Base-by-base conservation (phyloP, 306 rosid genomes). In the Glycine soja region DNA sequence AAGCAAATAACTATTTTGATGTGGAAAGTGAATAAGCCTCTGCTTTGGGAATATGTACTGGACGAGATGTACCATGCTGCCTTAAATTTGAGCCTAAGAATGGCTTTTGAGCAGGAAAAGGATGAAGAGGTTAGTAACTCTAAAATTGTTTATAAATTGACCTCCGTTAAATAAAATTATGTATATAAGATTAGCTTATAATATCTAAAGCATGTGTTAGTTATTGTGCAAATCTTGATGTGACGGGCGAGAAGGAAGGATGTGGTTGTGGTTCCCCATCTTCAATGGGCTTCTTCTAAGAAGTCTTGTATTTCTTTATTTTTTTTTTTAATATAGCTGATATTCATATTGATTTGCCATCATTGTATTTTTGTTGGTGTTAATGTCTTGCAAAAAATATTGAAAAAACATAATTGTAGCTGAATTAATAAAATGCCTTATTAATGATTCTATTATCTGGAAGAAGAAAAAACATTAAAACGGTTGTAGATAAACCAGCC, bases 1-100 rank as follows among this genome's bases (percentile, higher is more conserved):
- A 89, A 77, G 84, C 81, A 81, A 56, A 30, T 75, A 15, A 42
- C 67, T 14, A 24, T 80, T 59, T 65, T 84, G 80, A 68, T 95
- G 88, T 95, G 99, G 99, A 91, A 88, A 88, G 93, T 93, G 70
- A 84, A 90, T 46, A 89, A 88, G 79, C 84, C 87, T 73, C 51
- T 63, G 65, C 86, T 93, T 50, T 87, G 92, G 93, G 86, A 89
- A 74, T 84, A 85, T 81, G 95, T 89, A 56, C 86, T 93, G 46
- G 98, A 91, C 75, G 98, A 95, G 92, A 89, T 95, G 96, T 86
- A 87, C 83, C 96, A 93, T 42, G 94, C 97, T n/a, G 96, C 98
- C 69, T 86, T 89, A 85, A 95, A 95, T 87, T 86, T 95, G 90
- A 84, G 85, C 84, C 82, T 71, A 59, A 86, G 96, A 84, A 77